These are phyloP conservation scores for Leccinum huronense DNA, from an alignment of 1,284 basidiomycete genomes.

Conservation along the genomic window DNA sequence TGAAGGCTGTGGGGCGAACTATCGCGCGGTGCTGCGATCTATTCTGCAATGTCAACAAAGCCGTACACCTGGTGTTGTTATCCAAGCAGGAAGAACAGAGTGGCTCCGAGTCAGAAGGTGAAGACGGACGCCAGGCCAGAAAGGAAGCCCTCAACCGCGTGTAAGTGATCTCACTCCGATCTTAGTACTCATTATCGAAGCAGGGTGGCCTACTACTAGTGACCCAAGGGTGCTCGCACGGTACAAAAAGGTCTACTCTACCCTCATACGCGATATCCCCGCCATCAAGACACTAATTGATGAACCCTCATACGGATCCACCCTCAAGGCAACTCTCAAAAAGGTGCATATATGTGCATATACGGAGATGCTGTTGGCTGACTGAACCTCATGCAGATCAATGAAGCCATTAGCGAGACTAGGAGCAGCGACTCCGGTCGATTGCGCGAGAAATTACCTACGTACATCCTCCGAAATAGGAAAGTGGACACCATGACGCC, in stretches of 20 bases:
- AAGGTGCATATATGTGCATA: constrained; percentile 9
- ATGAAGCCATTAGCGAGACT: neutral
- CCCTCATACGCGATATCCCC: neutral
- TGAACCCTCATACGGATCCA: neutral
- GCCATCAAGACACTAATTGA: constrained; percentile 1
- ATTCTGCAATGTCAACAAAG: constrained; percentile 3
- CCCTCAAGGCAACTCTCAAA: neutral
- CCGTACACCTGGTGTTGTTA: neutral
- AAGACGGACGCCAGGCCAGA: neutral
- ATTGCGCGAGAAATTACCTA: neutral
- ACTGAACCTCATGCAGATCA: neutral
- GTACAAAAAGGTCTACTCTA: constrained; percentile 6
- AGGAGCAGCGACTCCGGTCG: neutral
- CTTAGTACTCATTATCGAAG: neutral
- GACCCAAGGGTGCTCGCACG: neutral
- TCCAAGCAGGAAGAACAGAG: constrained; percentile 3
- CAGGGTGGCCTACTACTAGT: neutral
- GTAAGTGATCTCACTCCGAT: neutral
- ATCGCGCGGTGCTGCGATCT: neutral
- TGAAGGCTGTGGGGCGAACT: neutral
- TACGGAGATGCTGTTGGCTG: too few relatives aligned
- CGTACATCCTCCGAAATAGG: neutral
- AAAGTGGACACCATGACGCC: neutral
- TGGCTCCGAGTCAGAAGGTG: neutral
- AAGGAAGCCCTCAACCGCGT: neutral